phyloP scores from a whole-genome alignment of 345 rosid genomes.

The Carallia brachiata region DNA sequence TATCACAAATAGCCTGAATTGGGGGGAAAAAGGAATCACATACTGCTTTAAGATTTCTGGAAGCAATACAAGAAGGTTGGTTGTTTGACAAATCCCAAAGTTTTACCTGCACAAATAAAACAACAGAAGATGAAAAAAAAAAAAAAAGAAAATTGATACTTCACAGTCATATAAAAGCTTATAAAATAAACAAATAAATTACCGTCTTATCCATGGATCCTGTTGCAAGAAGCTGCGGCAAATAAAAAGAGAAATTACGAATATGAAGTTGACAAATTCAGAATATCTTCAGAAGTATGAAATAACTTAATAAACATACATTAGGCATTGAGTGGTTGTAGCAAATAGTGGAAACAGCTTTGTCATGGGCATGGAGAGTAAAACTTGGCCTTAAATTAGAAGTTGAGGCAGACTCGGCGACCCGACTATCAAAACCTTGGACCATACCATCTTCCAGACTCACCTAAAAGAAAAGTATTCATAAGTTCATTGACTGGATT shows the following conservation, averaged over 20 bases:
- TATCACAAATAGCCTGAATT: background rate
- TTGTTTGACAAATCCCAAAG: slow-evolving; percentile 89
- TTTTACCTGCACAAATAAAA: slow-evolving; percentile 53
- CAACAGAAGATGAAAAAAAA: background rate
- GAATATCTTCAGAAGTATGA: background rate
- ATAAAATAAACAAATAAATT: slow-evolving; percentile 7
- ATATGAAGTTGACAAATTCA: background rate
- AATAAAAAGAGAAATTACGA: background rate
- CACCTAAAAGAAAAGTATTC: slow-evolving; percentile 40
- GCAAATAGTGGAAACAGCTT: slow-evolving; percentile 73
- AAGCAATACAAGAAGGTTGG: slow-evolving; percentile 73
- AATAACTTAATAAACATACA: slow-evolving; percentile 19
- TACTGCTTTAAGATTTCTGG: slow-evolving; percentile 67
- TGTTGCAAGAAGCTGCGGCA: slow-evolving; percentile 45
- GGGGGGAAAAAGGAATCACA: slow-evolving; percentile 17
- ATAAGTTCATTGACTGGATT: no score
- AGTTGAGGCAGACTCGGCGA: slow-evolving; percentile 49
- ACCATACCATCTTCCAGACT: slow-evolving; percentile 92
- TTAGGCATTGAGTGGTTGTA: slow-evolving; percentile 52
- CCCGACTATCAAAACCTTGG: slow-evolving; percentile 54
- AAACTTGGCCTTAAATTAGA: slow-evolving; percentile 55
- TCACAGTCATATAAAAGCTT: background rate
- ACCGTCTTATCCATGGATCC: slow-evolving; percentile 49
- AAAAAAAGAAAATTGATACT: background rate
- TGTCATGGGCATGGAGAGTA: slow-evolving; percentile 83